Base-by-base conservation (phyloP, 2,329 filamentous ascomycete genomes). In the Dothideomycetes sp. region DNA sequence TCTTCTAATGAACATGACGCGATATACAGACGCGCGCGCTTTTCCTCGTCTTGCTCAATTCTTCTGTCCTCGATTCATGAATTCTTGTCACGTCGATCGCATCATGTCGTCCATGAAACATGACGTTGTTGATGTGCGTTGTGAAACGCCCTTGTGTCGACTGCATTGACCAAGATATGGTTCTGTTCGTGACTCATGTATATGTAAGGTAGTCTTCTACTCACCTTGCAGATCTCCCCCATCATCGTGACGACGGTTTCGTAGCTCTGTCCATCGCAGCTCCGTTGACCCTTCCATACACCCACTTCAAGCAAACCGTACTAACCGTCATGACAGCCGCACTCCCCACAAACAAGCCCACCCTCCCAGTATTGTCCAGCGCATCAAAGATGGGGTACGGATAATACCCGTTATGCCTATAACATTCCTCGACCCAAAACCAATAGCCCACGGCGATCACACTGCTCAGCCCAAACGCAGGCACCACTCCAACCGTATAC, bases 331-430 rank as follows among this genome's bases (percentile, higher is more conserved):
- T 88, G 12, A 84, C 60, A 1, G 72, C 53, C 1, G 84, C 86
- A 44, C 49, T 48, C 10, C 43, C 47, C 8, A 68, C 69, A 49
- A 93, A 94, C 8, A 94, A 65, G 0, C 73, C 61, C 7, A 78
- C 64, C 15, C 88, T 73, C 53, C 86, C 79, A 36, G 64, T 55
- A 0, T 77, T 81, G 36, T 68, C 70, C 31, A 93, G 63, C 33
- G 83, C 56, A 7, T 69, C 78, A 47, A 95, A 89, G 18, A 94
- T 71, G 1, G 88, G 87, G 58, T 95, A 94, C 0, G 87, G 86
- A 50, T 94, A 93, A 49, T 70, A 79, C 39, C 79, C 75, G 50
- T 86, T 86, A 43, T 72, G 65, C 33, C 66, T 67, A 50, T 74
- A 83, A 62, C 81, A 86, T 17, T 75, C 68, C 59, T 87, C 81